A percentile compares a stretch with the other conserved stretches of the same genome.
Evolutionary conservation across 371 early-diverging fungal species (phyloP).

Genomic region (Blyttiomyces sp.): DNA sequence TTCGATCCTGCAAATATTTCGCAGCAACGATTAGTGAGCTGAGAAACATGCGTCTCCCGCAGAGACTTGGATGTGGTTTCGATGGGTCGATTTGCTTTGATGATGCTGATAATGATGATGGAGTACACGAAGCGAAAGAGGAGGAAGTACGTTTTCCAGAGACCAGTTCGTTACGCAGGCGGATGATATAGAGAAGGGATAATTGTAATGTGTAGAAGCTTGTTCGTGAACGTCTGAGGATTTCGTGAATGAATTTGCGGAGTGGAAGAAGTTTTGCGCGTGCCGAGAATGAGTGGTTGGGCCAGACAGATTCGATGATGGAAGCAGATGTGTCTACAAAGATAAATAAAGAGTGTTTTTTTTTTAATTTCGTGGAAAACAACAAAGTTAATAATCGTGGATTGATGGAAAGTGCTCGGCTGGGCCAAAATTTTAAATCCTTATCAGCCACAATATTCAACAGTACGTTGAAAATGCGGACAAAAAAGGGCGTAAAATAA

Average conservation of each 20-base stretch:
- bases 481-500: not conserved
- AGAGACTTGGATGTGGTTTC: slow-evolving; percentile 9
- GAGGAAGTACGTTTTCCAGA: not conserved
- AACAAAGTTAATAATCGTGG: too few species aligned
- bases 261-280: slow-evolving; percentile 40
- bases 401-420: too few species aligned
- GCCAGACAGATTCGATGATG: slow-evolving; percentile 45
- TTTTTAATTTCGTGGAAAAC: not conserved
- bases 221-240: slow-evolving; percentile 65
- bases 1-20: slow-evolving; percentile 49
- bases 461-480: not conserved
- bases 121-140: not conserved
- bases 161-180: slow-evolving; percentile 28
- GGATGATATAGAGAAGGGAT: slow-evolving; percentile 38
- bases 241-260: slow-evolving; percentile 60
- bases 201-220: slow-evolving; percentile 74
- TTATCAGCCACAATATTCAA: too few species aligned
- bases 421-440: too few species aligned
- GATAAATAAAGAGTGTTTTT: slow-evolving; percentile 1
- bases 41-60: slow-evolving; percentile 42
- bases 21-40: slow-evolving; percentile 44
- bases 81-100: not conserved
- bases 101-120: not conserved
- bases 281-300: slow-evolving; percentile 12
- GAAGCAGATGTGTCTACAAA: slow-evolving; percentile 19